Evolutionary conservation across 2,329 filamentous ascomycete genomes (phyloP).

Genomic region (Huntiella omanensis): DNA sequence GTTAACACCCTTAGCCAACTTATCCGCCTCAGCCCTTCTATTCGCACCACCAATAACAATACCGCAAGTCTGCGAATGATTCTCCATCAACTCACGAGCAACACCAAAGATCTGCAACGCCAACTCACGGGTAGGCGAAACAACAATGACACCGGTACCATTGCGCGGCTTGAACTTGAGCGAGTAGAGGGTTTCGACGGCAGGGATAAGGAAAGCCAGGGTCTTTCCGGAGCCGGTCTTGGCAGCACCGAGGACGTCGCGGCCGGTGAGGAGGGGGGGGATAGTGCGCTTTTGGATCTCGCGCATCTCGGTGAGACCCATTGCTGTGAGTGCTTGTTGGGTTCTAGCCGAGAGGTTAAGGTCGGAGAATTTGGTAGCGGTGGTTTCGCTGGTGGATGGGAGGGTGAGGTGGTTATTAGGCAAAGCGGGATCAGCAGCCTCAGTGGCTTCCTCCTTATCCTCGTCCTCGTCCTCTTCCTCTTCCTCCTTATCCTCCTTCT

Average conservation of each 20-base stretch:
- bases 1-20: constrained; percentile 87
- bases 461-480: constrained; percentile 3
- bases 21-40: constrained; percentile 74
- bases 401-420: constrained; percentile 29
- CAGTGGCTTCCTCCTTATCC: constrained; percentile 9
- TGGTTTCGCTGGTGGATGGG: constrained; percentile 34
- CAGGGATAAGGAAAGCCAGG: constrained; percentile 80
- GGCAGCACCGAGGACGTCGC: constrained; percentile 83
- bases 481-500: constrained; percentile 13
- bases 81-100: constrained; percentile 75
- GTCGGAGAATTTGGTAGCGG: constrained; percentile 57
- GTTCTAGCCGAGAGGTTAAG: constrained; percentile 77
- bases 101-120: constrained; percentile 94
- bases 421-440: constrained; percentile 16
- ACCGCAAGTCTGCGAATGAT: constrained; percentile 86
- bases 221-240: constrained; percentile 97
- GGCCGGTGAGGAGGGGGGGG: constrained; percentile 70
- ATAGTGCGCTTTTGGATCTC: constrained; percentile 81
- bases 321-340: constrained; percentile 68
- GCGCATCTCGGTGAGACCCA: constrained; percentile 92
- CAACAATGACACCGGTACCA: constrained; percentile 77
- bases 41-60: constrained; percentile 96
- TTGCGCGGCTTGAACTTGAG: constrained; percentile 90
- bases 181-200: constrained; percentile 78
- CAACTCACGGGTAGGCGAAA: constrained; percentile 83